Conservation (phyloP, 805 yeast species). For the Clavispora carvajalis region DNA sequence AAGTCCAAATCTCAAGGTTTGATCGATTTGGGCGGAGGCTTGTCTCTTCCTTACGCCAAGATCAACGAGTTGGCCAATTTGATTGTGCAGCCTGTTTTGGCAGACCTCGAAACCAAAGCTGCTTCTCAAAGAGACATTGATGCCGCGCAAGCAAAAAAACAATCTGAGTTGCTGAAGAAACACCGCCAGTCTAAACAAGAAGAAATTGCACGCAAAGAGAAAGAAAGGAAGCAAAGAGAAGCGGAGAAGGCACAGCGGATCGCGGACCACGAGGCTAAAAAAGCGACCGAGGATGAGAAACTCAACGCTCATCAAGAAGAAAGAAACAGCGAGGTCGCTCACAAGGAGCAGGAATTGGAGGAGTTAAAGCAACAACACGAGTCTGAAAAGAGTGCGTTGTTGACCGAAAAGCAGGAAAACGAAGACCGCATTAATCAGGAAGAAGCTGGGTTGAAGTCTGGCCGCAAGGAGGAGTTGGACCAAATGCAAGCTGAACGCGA, state of each 20-base stretch:
- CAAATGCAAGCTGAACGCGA: slow-evolving; percentile 50
- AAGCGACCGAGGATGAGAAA: slow-evolving; percentile 25
- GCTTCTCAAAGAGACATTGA: slow-evolving; percentile 55
- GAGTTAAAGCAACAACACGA: slow-evolving; percentile 37
- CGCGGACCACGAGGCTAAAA: slow-evolving; percentile 26
- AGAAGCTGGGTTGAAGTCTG: slow-evolving; percentile 40
- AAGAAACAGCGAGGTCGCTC: slow-evolving; percentile 27
- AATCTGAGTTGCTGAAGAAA: slow-evolving; percentile 26
- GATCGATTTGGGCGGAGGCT: slow-evolving; percentile 84
- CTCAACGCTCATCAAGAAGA: slow-evolving; percentile 24
- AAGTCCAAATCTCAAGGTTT: slow-evolving; percentile 44
- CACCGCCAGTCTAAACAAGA: slow-evolving; percentile 24
- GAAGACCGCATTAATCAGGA: slow-evolving; percentile 40
- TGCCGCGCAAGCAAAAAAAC: slow-evolving; percentile 31
- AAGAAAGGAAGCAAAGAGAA: slow-evolving; percentile 31
- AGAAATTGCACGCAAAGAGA: slow-evolving; percentile 24
- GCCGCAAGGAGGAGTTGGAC: slow-evolving; percentile 42
- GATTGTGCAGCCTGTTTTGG: slow-evolving; percentile 77
- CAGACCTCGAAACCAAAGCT: slow-evolving; percentile 68
- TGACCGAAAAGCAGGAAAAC: slow-evolving; percentile 43
- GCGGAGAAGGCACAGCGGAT: slow-evolving; percentile 32
- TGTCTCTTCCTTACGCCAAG: slow-evolving; percentile 68
- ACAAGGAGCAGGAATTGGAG: slow-evolving; percentile 23
- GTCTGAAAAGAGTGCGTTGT: slow-evolving; percentile 35
- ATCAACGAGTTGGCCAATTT: slow-evolving; percentile 74